Evolutionary conservation across 108 stramenopile genomes (phyloP), one percentile per base, ranked within the genome.

Genomic region (Cyclotella cryptica): DNA sequence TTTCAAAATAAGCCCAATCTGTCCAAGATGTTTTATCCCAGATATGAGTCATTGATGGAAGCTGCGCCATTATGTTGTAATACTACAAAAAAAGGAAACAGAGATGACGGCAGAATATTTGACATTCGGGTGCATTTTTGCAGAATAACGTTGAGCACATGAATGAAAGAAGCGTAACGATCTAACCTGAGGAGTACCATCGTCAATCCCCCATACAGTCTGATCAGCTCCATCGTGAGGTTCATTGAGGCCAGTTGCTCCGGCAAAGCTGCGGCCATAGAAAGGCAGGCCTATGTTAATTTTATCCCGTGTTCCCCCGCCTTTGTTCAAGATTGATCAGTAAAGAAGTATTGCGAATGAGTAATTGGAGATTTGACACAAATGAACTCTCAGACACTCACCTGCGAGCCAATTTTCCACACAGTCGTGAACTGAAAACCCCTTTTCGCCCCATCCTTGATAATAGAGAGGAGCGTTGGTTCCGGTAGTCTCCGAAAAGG

Each of bases 11-110:
- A 6, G 80, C 80, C 69, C 69, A 63, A n/a, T 69, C 55, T 18
- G 80, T 76, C 75, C 63, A 71, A 3, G 80, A 60, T 39, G 28
- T 17, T 65, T 81, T 65, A n/a, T 81, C 80, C 75, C 80, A 71
- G 15, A 81, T 41, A 19, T 35, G 30, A 60, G 55, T 81, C 80
- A 81, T 81, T 24, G 41, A 71, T 10, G 78, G 78, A 54, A 79
- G 63, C 57, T 79, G 68, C 0, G 62, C 70, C 46, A 83, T 24
- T 18, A 83, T 83, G 39, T 83, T 77, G 44, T 30, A 78, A 43
- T 78, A 78, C 65, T 18, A 4, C 29, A 6, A 61, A 24, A 61
- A 28, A n/a, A 61, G 1, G 18, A 35, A 26, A 61, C 18, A 28
- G 26, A 26, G 22, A 35, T 24, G 7, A 6, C 3, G 29, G 24